phyloP scores from a whole-genome alignment of 768 basidiomycete genomes.

The Pisolithus sp. region DNA sequence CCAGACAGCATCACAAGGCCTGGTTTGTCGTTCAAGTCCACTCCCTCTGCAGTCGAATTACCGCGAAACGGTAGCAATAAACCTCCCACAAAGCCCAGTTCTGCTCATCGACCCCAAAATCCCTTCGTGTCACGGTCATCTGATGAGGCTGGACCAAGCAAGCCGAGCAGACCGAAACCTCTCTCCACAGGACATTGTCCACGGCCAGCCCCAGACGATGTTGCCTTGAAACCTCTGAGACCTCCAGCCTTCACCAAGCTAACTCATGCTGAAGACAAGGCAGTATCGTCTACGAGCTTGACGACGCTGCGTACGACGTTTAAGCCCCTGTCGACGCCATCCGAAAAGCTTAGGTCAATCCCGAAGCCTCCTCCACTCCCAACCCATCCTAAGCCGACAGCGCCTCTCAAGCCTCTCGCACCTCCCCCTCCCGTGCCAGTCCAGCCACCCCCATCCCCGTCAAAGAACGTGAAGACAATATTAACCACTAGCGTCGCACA shows the following conservation, averaged over 20 bases:
- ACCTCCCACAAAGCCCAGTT: neutral
- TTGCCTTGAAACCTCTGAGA: conserved; percentile 12
- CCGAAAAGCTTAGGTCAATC: conserved; percentile 16
- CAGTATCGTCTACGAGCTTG: conserved; percentile 3
- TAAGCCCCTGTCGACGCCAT: conserved; percentile 3
- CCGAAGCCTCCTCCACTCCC: conserved; percentile 26
- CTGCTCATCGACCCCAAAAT: conserved; percentile 14
- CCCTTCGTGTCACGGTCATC: conserved; percentile 12
- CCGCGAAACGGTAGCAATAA: conserved; percentile 5
- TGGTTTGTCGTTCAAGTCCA: conserved; percentile 20
- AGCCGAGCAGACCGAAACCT: conserved; percentile 5
- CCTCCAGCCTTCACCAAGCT: conserved; percentile 9
- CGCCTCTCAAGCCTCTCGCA: conserved; percentile 18
- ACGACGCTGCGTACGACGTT: conserved; percentile 5
- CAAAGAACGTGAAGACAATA: conserved; percentile 42
- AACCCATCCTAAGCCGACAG: conserved; percentile 8
- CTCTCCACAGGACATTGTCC: conserved; percentile 4
- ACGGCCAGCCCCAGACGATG: neutral
- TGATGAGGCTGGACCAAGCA: conserved; percentile 8
- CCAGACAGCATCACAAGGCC: conserved; percentile 16
- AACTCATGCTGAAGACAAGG: neutral
- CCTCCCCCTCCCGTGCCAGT: conserved; percentile 19
- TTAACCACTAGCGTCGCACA: conserved; percentile 46
- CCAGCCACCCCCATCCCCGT: conserved; percentile 12
- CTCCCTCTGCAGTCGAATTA: neutral